phyloP scores from a whole-genome alignment of 176 grass and related monocot genomes.

The Avena eriantha region DNA sequence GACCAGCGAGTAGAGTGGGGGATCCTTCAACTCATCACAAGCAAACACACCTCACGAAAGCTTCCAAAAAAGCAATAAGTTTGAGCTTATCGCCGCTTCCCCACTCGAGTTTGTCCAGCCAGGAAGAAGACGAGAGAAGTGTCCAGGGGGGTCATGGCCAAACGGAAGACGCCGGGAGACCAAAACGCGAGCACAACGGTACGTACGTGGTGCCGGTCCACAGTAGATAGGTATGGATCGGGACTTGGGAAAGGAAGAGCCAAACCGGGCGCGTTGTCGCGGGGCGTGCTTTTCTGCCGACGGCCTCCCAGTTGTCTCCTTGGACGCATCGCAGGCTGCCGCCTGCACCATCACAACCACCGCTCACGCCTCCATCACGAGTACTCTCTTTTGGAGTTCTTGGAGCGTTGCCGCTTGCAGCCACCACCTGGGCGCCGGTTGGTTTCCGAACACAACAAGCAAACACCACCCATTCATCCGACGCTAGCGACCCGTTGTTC shows the following conservation, averaged over 20 bases:
- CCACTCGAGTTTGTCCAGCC: not conserved
- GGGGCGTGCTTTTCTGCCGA: not conserved
- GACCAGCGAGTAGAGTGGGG: not conserved
- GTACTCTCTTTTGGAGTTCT: not conserved
- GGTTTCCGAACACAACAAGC: conserved; percentile 6
- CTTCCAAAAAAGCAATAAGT: conserved; percentile 5
- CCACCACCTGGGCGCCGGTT: not conserved
- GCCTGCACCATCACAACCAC: not conserved
- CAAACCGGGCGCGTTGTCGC: too few species aligned
- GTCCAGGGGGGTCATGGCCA: not conserved
- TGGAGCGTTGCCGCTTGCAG: not conserved
- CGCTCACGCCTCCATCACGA: not conserved
- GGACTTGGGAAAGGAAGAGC: too few species aligned
- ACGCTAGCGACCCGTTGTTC: not conserved
- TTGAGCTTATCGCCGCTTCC: not conserved
- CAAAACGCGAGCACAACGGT: too few species aligned
- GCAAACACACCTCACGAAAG: not conserved
- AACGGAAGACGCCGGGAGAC: not conserved
- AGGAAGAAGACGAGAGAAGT: not conserved
- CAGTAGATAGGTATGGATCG: too few species aligned
- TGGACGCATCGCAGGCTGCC: conserved; percentile 42
- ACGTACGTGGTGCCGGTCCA: too few species aligned
- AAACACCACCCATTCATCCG: not conserved
- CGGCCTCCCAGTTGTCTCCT: conserved; percentile 16
- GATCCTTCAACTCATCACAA: not conserved